These are phyloP conservation scores for Fusarium sp. DNA, from an alignment of 2,329 filamentous ascomycete genomes.

Conservation along the genomic window DNA sequence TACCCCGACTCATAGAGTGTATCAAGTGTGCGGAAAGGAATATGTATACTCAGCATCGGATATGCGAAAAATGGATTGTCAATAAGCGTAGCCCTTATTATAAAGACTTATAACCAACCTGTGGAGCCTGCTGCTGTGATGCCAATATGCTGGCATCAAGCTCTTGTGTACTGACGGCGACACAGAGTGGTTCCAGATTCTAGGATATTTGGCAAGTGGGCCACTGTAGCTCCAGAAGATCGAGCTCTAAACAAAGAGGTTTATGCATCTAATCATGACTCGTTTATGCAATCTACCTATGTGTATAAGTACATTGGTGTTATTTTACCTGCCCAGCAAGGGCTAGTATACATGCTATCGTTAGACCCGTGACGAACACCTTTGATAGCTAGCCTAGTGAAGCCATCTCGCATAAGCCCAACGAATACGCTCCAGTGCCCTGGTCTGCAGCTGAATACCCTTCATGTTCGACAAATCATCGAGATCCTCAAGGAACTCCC, in stretches of 20 bases:
- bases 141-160: not conserved
- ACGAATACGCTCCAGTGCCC: conserved; percentile 82
- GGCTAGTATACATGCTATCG: conserved; percentile 26
- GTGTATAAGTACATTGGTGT: conserved; percentile 14
- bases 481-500: conserved; percentile 89
- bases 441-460: conserved; percentile 80
- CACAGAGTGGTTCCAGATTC: not conserved
- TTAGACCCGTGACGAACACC: not conserved
- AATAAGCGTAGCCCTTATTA: not conserved
- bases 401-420: conserved; percentile 89
- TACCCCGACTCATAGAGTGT: not conserved
- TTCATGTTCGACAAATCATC: conserved; percentile 86
- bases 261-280: conserved; percentile 8
- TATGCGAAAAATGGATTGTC: not conserved
- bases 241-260: not conserved
- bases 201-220: not conserved
- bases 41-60: not conserved
- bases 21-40: not conserved
- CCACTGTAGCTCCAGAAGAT: too few species aligned
- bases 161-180: not conserved
- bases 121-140: not conserved
- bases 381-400: conserved; percentile 35
- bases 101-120: not conserved
- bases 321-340: conserved; percentile 12
- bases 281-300: conserved; percentile 33